These are phyloP conservation scores for Saccharomyces pastorianus DNA, from an alignment of 1,139 yeast genomes.

Conservation along the genomic window DNA sequence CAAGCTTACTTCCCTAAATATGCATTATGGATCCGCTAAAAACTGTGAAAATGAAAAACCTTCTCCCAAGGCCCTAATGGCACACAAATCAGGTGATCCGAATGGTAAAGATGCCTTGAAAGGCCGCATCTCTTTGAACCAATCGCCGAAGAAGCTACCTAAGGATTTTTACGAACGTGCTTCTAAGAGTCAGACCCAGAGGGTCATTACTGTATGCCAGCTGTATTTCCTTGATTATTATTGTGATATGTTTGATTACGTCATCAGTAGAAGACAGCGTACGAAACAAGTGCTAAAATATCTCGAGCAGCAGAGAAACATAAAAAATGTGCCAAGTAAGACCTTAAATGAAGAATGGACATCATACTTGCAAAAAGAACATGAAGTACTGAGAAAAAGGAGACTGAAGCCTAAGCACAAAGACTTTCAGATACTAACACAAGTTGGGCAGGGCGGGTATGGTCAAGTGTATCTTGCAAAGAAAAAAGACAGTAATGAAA, in stretches of 20 bases:
- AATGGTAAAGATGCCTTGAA: not conserved
- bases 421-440: conserved; percentile 93
- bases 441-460: conserved; percentile 98
- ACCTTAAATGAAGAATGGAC: conserved; percentile 53
- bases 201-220: conserved; percentile 75
- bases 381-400: conserved; percentile 77
- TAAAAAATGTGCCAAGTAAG: conserved; percentile 37
- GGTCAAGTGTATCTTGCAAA: conserved; percentile 95
- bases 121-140: conserved; percentile 9
- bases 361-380: conserved; percentile 74
- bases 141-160: conserved; percentile 37
- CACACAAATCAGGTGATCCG: not conserved
- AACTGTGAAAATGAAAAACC: not conserved
- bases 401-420: conserved; percentile 88
- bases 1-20: not conserved
- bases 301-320: conserved; percentile 38
- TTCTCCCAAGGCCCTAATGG: not conserved
- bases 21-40: not conserved
- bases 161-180: conserved; percentile 53
- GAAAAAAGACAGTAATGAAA: conserved; percentile 88
- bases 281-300: conserved; percentile 56
- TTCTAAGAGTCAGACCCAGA: conserved; percentile 66
- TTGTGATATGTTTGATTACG: conserved; percentile 82
- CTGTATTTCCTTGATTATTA: conserved; percentile 86
- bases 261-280: conserved; percentile 78